Conservation (phyloP, 768 basidiomycete species). For the Pleurotus cornucopiae region DNA sequence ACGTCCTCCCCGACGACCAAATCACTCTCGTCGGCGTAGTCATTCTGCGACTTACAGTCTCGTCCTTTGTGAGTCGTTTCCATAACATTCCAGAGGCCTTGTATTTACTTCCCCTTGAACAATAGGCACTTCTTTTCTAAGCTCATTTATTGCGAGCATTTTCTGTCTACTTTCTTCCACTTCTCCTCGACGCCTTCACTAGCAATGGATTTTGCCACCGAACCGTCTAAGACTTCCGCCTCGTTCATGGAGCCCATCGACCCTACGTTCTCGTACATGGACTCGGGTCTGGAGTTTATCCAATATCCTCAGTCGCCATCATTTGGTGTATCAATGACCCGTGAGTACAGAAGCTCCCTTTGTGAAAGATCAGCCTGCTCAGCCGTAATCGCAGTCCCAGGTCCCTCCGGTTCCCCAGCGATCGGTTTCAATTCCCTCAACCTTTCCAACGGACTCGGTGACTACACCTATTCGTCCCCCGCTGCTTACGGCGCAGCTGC, state of each 20-base stretch:
- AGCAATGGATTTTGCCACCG: conserved; percentile 39
- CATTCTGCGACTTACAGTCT: conserved; percentile 14
- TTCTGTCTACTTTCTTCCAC: conserved; percentile 23
- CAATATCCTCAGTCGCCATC: conserved; percentile 58
- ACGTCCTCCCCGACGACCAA: conserved; percentile 3
- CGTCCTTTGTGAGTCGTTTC: conserved; percentile 21
- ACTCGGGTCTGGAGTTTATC: conserved; percentile 56
- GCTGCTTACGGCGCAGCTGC: conserved; percentile 39
- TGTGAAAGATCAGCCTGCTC: conserved; percentile 11
- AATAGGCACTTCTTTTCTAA: conserved; percentile 20
- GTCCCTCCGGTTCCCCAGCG: conserved; percentile 50
- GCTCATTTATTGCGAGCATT: conserved; percentile 18
- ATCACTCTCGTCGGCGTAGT: conserved; percentile 14
- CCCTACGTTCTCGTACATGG: conserved; percentile 43
- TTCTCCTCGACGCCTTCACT: conserved; percentile 28
- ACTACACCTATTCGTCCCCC: conserved; percentile 53
- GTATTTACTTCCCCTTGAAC: conserved; percentile 20
- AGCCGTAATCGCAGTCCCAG: conserved; percentile 38
- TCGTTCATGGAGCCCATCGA: conserved; percentile 46
- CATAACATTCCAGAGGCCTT: conserved; percentile 35
- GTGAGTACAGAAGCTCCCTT: conserved; percentile 37
- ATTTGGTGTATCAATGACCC: conserved; percentile 50
- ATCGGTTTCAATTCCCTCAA: conserved; percentile 63
- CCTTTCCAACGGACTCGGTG: conserved; percentile 47
- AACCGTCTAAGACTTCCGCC: conserved; percentile 35